A percentile compares a stretch with the other conserved stretches of the same genome.
Conservation (phyloP, 345 rosid genomes). For the Lepidium africanum region DNA sequence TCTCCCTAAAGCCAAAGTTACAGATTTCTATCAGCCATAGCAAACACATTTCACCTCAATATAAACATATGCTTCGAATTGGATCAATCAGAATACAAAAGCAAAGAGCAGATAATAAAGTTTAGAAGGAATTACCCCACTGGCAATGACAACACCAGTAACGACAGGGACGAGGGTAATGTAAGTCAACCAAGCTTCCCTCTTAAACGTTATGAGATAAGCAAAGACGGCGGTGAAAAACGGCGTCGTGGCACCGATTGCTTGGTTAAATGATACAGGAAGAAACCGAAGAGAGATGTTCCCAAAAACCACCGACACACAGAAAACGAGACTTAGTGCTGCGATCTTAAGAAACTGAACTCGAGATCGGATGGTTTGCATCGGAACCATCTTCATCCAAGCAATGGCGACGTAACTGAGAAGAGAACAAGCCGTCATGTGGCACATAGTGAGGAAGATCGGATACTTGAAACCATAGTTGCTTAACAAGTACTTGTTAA, state of each 20-base stretch:
- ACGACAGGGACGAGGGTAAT: slow-evolving; percentile 60
- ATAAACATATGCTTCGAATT: background rate
- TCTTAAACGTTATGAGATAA: slow-evolving; percentile 43
- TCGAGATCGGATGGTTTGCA: slow-evolving; percentile 51
- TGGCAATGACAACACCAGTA: slow-evolving; percentile 66
- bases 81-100: background rate
- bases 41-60: background rate
- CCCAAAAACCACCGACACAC: slow-evolving; percentile 62
- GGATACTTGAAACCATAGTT: slow-evolving; percentile 72
- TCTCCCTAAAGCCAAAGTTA: slow-evolving; percentile 13
- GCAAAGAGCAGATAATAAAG: background rate
- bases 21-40: background rate
- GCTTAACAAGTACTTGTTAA: slow-evolving; percentile 61
- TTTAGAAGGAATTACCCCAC: slow-evolving; percentile 35
- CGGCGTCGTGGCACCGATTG: slow-evolving; percentile 65
- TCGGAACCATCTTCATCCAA: slow-evolving; percentile 59
- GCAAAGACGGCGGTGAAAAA: slow-evolving; percentile 67
- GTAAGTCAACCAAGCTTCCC: slow-evolving; percentile 60
- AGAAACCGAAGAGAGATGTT: slow-evolving; percentile 52
- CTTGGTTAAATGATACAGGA: slow-evolving; percentile 71
- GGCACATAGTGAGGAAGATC: slow-evolving; percentile 72
- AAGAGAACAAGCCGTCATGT: slow-evolving; percentile 66
- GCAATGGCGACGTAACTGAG: slow-evolving; percentile 53
- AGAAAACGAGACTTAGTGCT: slow-evolving; percentile 45
- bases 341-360: slow-evolving; percentile 55